These are phyloP conservation scores for Polysphondylium violaceum DNA, from an alignment of 78 protist genomes.

Conservation along the genomic window DNA sequence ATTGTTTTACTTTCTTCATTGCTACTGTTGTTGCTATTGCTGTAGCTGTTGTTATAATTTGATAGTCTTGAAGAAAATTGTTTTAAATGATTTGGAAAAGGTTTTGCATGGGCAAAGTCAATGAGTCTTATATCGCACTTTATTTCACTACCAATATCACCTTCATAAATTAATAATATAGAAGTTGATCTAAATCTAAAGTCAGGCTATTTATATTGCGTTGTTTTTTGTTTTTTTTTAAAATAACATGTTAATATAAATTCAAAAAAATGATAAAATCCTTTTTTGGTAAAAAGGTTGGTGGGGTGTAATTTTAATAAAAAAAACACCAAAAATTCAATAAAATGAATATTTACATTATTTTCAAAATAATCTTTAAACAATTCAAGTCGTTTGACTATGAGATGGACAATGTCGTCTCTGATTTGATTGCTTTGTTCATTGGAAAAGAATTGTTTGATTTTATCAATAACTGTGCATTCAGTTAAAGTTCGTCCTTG, in stretches of 20 bases:
- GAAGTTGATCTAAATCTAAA: constrained; percentile 69
- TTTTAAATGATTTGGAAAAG: constrained; percentile 28
- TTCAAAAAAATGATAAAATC: neutral
- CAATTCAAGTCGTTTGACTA: neutral
- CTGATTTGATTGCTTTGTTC: neutral
- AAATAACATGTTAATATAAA: neutral
- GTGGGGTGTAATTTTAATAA: neutral
- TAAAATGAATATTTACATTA: constrained; percentile 26
- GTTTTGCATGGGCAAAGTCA: constrained; percentile 56
- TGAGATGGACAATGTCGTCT: neutral
- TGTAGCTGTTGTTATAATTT: neutral
- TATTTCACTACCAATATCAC: constrained; percentile 22
- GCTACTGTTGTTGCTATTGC: neutral
- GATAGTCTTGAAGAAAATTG: constrained; percentile 43
- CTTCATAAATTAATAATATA: constrained; percentile 59
- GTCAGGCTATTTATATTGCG: constrained; percentile 35
- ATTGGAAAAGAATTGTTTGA: constrained; percentile 23
- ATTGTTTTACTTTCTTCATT: neutral
- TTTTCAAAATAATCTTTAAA: constrained; percentile 70
- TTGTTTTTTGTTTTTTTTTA: no score
- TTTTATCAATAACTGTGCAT: neutral
- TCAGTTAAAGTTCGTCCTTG: constrained; percentile 47
- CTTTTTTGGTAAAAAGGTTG: neutral
- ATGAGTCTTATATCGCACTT: constrained; percentile 56
- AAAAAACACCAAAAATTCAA: neutral